Percentiles rank a stretch among this genome's conserved stretches.
phyloP scores from a whole-genome alignment of 108 stramenopile genomes.

The Craspedostauros australis region DNA sequence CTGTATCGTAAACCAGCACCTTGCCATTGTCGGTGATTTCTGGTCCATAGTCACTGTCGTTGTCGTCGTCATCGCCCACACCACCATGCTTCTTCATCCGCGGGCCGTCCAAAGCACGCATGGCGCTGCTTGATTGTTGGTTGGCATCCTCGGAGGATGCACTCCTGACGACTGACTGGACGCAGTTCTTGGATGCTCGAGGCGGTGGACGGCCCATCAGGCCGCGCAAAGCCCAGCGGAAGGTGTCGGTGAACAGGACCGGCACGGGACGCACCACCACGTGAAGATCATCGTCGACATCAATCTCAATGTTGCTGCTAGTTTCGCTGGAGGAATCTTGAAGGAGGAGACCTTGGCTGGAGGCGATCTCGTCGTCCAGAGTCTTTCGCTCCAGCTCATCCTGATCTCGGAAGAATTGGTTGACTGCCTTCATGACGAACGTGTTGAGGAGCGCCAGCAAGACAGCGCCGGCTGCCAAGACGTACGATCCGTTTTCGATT shows the following conservation, averaged over 20 bases:
- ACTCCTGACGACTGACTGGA: too few relatives aligned
- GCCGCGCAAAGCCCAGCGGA: slow-evolving; percentile 46
- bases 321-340: not conserved
- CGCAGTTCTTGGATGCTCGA: too few relatives aligned
- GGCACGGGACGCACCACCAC: slow-evolving; percentile 29
- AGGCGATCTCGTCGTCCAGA: not conserved
- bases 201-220: too few relatives aligned
- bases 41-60: too few relatives aligned
- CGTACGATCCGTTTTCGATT: slow-evolving; percentile 52
- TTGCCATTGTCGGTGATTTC: too few relatives aligned
- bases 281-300: slow-evolving; percentile 20
- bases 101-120: too few relatives aligned
- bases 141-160: too few relatives aligned
- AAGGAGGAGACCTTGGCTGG: not conserved
- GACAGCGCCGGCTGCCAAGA: slow-evolving; percentile 47
- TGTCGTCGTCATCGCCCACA: too few relatives aligned
- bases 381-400: not conserved
- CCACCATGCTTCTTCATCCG: too few relatives aligned
- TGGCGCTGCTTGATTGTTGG: too few relatives aligned
- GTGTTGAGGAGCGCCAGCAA: slow-evolving; percentile 34
- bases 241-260: slow-evolving; percentile 39
- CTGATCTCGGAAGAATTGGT: slow-evolving; percentile 29
- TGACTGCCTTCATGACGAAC: slow-evolving; percentile 34
- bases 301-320: slow-evolving; percentile 9
- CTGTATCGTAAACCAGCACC: too few relatives aligned